Conservation (phyloP, 768 basidiomycete genomes). For the Strobilomyces dryophilus region DNA sequence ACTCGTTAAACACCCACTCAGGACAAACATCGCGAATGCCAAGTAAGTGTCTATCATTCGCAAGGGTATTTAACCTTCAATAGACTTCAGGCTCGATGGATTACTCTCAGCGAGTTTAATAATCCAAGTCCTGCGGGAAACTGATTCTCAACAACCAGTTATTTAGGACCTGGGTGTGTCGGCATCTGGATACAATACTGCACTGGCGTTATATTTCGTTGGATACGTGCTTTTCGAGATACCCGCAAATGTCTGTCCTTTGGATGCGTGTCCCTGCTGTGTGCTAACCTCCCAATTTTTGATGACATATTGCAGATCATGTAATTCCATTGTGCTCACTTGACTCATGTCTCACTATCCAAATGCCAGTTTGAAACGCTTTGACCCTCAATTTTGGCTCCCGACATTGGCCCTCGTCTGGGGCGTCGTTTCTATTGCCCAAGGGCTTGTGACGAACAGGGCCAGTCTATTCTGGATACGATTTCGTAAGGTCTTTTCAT, state of each 20-base stretch:
- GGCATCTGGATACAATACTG: constrained; percentile 50
- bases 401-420: constrained; percentile 55
- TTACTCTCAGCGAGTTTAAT: constrained; percentile 37
- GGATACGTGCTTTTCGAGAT: constrained; percentile 60
- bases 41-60: constrained; percentile 21
- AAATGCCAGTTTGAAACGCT: constrained; percentile 48
- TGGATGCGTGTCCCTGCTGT: background rate
- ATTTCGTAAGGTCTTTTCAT: constrained; percentile 36
- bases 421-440: constrained; percentile 52
- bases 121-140: background rate
- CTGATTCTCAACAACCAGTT: background rate
- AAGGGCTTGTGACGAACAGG: constrained; percentile 52
- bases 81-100: constrained; percentile 44
- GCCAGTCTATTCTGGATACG: constrained; percentile 53
- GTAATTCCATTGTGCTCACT: constrained; percentile 17
- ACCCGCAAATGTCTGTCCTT: constrained; percentile 46
- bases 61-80: background rate
- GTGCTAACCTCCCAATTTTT: background rate
- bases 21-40: constrained; percentile 39
- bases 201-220: constrained; percentile 56
- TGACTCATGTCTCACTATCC: background rate
- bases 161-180: constrained; percentile 48
- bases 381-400: constrained; percentile 58
- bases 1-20: constrained; percentile 3
- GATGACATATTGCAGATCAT: constrained; percentile 11